phyloP scores from a whole-genome alignment of 2,329 filamentous ascomycete species.

The Colletotrichum agaves region DNA sequence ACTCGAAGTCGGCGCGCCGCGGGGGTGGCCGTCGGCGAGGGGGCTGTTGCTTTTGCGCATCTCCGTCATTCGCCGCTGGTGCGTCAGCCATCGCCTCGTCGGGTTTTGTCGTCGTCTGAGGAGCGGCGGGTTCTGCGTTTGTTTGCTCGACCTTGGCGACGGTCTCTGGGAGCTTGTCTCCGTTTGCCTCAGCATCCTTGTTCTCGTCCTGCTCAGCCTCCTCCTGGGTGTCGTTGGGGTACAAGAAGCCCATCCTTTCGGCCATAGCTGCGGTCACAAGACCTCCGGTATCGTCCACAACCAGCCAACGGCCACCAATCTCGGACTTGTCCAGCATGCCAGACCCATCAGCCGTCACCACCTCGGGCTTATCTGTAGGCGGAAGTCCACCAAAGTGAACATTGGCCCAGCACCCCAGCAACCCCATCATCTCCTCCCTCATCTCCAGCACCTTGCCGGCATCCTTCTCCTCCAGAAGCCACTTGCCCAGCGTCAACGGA shows the following conservation, averaged over 20 bases:
- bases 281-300: constrained; percentile 88
- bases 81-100: constrained; percentile 14
- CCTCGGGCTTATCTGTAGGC: constrained; percentile 40
- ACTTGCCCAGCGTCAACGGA: constrained; percentile 78
- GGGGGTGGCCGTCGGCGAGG: constrained; percentile 15
- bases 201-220: constrained; percentile 44
- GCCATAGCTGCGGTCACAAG: constrained; percentile 85
- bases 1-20: constrained; percentile 62
- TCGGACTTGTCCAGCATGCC: constrained; percentile 75
- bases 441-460: constrained; percentile 51
- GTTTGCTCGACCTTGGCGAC: not conserved
- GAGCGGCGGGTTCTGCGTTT: not conserved
- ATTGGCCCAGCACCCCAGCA: constrained; percentile 91
- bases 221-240: constrained; percentile 52
- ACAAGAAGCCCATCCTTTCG: constrained; percentile 86
- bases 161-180: constrained; percentile 21
- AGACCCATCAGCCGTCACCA: constrained; percentile 55
- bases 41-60: constrained; percentile 8
- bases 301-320: constrained; percentile 72
- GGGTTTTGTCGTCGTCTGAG: not conserved
- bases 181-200: constrained; percentile 16
- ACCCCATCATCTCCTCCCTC: constrained; percentile 55
- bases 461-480: constrained; percentile 68
- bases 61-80: constrained; percentile 3
- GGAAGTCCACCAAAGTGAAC: constrained; percentile 74